A percentile compares a stretch with the other conserved stretches of the same genome.
Conservation (phyloP, 2,329 filamentous ascomycete species). For the Stemphylium vesicarium region DNA sequence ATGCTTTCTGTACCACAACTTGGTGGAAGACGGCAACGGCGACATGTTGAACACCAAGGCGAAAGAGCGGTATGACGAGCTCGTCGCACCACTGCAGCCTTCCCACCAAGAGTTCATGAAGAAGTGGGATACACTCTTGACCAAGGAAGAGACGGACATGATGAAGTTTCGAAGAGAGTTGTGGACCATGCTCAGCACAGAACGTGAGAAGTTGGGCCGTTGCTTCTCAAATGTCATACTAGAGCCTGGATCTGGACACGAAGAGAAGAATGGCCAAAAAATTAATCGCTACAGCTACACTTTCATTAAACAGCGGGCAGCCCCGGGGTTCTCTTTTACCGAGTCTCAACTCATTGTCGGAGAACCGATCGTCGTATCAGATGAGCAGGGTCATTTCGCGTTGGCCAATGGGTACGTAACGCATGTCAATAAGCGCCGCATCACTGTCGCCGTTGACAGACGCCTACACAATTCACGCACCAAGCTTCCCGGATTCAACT, state of each 20-base stretch:
- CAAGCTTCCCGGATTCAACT: constrained; percentile 76
- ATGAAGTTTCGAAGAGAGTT: constrained; percentile 87
- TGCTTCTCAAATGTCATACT: constrained; percentile 91
- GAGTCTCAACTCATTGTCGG: constrained; percentile 88
- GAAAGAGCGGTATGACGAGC: constrained; percentile 79
- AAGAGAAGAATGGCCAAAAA: constrained; percentile 73
- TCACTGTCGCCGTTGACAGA: constrained; percentile 89
- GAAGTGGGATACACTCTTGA: constrained; percentile 92
- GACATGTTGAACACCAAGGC: constrained; percentile 82
- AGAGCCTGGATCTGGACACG: constrained; percentile 74
- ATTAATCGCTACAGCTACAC: constrained; percentile 93
- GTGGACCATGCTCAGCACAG: constrained; percentile 92
- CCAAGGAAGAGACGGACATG: constrained; percentile 90
- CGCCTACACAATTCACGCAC: constrained; percentile 85
- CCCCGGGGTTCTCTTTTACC: constrained; percentile 77
- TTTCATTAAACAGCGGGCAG: constrained; percentile 72
- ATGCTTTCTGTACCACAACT: constrained; percentile 92
- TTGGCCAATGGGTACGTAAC: constrained; percentile 91
- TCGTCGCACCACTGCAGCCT: constrained; percentile 77
- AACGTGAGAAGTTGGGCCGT: constrained; percentile 85
- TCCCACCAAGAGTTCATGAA: constrained; percentile 83
- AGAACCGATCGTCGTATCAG: constrained; percentile 95
- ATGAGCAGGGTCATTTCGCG: constrained; percentile 93
- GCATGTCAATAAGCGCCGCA: constrained; percentile 73
- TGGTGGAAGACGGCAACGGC: constrained; percentile 82